Evolutionary conservation across 176 grass and related monocot genomes (phyloP).

Genomic region (Ensete ventricosum): DNA sequence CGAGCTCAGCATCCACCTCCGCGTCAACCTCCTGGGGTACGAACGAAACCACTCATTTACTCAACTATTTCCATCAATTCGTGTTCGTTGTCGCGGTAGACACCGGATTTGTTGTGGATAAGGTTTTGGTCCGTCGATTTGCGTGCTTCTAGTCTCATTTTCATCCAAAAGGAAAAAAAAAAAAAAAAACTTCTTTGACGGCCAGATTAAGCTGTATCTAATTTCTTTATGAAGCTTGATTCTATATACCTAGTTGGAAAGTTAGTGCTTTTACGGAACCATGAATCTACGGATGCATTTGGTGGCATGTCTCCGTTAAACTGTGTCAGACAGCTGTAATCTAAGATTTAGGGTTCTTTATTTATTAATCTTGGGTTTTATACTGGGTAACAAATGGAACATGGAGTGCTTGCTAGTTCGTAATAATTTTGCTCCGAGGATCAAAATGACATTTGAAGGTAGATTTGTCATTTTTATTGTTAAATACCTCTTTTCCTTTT

Average conservation of each 20-base stretch:
- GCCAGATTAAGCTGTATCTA: not conserved
- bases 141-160: not conserved
- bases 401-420: too few relatives aligned
- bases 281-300: not conserved
- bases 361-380: not conserved
- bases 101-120: not conserved
- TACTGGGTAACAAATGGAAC: not conserved
- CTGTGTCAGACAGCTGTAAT: not conserved
- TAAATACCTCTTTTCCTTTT: not conserved
- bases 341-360: not conserved
- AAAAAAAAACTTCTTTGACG: not conserved
- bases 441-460: not conserved
- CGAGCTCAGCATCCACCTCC: slow-evolving; percentile 82
- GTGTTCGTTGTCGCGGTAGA: not conserved
- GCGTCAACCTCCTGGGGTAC: slow-evolving; percentile 82
- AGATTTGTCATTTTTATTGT: not conserved
- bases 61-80: not conserved
- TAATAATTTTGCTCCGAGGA: too few relatives aligned
- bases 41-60: not conserved
- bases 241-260: not conserved
- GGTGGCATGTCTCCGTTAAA: not conserved
- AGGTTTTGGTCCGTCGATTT: not conserved
- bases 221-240: not conserved
- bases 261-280: not conserved
- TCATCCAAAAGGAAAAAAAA: not conserved